Evolutionary conservation across 257 asterid genomes (phyloP).

Genomic region (Perilla frutescens): DNA sequence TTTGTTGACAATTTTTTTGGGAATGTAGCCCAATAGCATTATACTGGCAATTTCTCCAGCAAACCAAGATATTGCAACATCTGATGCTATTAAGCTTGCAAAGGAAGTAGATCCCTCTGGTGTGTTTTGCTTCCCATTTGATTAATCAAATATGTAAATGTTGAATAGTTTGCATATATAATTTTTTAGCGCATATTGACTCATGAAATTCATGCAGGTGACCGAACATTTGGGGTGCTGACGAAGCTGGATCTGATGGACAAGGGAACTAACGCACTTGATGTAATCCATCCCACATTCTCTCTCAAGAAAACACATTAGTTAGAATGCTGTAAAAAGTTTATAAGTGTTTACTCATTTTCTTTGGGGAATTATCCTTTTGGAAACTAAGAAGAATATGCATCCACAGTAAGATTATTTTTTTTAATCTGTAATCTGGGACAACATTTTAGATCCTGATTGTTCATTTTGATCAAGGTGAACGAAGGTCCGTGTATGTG

Average conservation of each 20-base stretch:
- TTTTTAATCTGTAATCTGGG: background rate
- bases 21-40: slow-evolving; percentile 79
- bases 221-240: slow-evolving; percentile 93
- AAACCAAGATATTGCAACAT: slow-evolving; percentile 96
- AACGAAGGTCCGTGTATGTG: slow-evolving; percentile 2
- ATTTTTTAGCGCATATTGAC: slow-evolving; percentile 25
- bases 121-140: slow-evolving; percentile 28
- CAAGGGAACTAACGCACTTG: slow-evolving; percentile 91
- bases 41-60: slow-evolving; percentile 97
- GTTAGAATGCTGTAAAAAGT: background rate
- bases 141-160: slow-evolving; percentile 9
- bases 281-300: slow-evolving; percentile 52
- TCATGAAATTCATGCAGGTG: slow-evolving; percentile 59
- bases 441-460: background rate
- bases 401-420: background rate
- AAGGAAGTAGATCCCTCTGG: slow-evolving; percentile 95
- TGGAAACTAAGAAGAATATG: slow-evolving; percentile 8
- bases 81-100: slow-evolving; percentile 92
- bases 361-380: slow-evolving; percentile 2
- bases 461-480: background rate
- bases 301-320: slow-evolving; percentile 12
- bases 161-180: slow-evolving; percentile 15
- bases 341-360: background rate
- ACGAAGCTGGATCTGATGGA: slow-evolving; percentile 96
- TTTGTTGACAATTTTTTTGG: background rate